Evolutionary conservation across 257 asterid species (phyloP).

Genomic region (Ilex aquifolium): DNA sequence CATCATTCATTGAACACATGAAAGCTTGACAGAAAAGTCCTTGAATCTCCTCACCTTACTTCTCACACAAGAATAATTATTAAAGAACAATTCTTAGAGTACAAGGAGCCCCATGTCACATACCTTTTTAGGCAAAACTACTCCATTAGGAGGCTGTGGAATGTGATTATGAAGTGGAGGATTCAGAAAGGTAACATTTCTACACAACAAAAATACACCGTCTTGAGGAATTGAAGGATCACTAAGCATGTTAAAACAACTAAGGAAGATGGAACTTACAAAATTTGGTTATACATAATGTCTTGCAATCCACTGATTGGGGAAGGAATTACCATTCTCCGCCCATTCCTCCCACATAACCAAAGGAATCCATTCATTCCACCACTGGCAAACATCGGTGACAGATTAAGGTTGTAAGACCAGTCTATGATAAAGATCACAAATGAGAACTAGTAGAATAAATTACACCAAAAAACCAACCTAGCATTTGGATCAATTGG

Average conservation of each 20-base stretch:
- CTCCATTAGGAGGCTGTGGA: conserved; percentile 70
- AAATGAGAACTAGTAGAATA: conserved; percentile 6
- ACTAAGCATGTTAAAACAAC: no score
- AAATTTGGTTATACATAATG: conserved; percentile 44
- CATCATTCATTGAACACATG: no score
- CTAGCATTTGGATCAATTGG: conserved; percentile 52
- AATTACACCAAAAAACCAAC: conserved; percentile 33
- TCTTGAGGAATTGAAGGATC: neutral
- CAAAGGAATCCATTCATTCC: conserved; percentile 93
- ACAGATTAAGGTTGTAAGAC: conserved; percentile 13
- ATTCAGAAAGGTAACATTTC: conserved; percentile 82
- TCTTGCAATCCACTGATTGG: conserved; percentile 56
- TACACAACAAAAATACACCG: conserved; percentile 24
- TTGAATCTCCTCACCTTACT: neutral
- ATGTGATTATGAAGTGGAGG: conserved; percentile 74
- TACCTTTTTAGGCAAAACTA: conserved; percentile 64
- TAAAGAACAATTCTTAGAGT: neutral
- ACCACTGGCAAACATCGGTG: conserved; percentile 45
- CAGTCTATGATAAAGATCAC: conserved; percentile 4
- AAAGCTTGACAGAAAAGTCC: neutral
- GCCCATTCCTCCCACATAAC: conserved; percentile 63
- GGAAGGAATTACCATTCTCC: conserved; percentile 42
- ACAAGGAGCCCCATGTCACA: conserved; percentile 6
- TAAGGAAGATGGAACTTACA: conserved; percentile 42
- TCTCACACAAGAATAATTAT: neutral